A percentile compares a stretch with the other conserved stretches of the same genome.
Evolutionary conservation across 2,329 filamentous ascomycete species (phyloP).

Genomic region (Ophiostoma populinum): DNA sequence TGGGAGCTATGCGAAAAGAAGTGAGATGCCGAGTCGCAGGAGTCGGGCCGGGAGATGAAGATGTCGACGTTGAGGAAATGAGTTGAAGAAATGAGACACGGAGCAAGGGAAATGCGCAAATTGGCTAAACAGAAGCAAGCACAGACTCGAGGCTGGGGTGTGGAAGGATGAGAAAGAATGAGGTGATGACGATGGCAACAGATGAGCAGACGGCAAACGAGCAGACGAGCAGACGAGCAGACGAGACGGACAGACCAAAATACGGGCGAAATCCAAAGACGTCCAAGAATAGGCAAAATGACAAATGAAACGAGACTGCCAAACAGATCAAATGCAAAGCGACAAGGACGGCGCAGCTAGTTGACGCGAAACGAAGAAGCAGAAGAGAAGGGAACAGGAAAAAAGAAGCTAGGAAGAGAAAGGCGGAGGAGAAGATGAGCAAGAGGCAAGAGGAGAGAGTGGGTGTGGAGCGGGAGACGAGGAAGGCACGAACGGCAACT

Average conservation of each 20-base stretch:
- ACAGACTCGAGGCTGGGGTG: too few relatives aligned
- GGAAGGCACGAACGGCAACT: slow-evolving; percentile 1
- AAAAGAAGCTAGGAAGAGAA: slow-evolving; percentile 1
- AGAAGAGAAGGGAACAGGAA: slow-evolving; percentile 1
- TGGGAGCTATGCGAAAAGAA: too few relatives aligned
- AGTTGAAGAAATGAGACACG: neutral
- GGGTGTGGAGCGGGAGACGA: slow-evolving; percentile 2
- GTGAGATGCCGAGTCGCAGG: too few relatives aligned
- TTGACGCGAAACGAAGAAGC: slow-evolving; percentile 6
- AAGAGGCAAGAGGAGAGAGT: slow-evolving; percentile 4
- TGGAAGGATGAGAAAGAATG: too few relatives aligned
- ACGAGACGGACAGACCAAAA: too few relatives aligned
- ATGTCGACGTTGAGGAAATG: neutral
- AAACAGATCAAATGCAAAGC: slow-evolving; percentile 6
- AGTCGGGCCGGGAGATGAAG: slow-evolving; percentile 1
- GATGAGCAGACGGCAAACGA: too few relatives aligned
- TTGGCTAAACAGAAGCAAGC: neutral
- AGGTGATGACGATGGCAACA: too few relatives aligned
- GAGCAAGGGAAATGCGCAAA: neutral
- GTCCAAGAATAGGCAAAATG: slow-evolving; percentile 8
- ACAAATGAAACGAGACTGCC: slow-evolving; percentile 13
- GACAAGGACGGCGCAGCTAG: slow-evolving; percentile 10
- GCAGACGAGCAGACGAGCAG: too few relatives aligned
- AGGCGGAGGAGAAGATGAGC: neutral
- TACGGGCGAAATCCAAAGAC: too few relatives aligned